These are phyloP conservation scores for Colletotrichum echinochloae DNA, from an alignment of 2,329 filamentous ascomycete species.

Conservation along the genomic window DNA sequence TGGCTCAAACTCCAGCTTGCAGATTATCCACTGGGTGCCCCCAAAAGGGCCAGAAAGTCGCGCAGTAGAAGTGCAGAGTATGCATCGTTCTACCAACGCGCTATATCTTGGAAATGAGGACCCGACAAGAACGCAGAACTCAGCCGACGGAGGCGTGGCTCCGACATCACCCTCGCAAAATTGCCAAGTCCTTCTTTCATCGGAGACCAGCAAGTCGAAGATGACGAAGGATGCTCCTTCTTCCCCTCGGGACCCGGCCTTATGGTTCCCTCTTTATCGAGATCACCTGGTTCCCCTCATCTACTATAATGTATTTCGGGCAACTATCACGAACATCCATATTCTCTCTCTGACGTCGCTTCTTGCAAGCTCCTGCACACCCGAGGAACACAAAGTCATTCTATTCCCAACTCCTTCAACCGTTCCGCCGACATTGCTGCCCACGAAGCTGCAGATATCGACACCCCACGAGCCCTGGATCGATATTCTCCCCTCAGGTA, in stretches of 20 bases:
- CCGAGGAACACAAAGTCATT: slow-evolving; percentile 38
- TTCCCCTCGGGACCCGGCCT: neutral
- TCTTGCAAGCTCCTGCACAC: slow-evolving; percentile 38
- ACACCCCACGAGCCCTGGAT: slow-evolving; percentile 47
- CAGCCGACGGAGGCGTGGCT: too few species aligned
- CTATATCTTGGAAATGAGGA: neutral
- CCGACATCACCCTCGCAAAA: neutral
- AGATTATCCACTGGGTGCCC: slow-evolving; percentile 14
- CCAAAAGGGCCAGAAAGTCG: neutral
- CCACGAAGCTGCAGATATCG: slow-evolving; percentile 43
- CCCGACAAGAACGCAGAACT: neutral
- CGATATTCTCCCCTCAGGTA: slow-evolving; percentile 48
- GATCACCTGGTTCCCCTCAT: slow-evolving; percentile 51
- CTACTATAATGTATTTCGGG: slow-evolving; percentile 54
- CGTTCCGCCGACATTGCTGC: slow-evolving; percentile 43
- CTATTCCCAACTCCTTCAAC: slow-evolving; percentile 41
- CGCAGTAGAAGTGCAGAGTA: neutral
- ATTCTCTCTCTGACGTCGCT: slow-evolving; percentile 46
- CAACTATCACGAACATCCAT: slow-evolving; percentile 48
- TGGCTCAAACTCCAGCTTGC: neutral
- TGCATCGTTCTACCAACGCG: neutral
- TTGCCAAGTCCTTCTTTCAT: neutral
- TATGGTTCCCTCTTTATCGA: slow-evolving; percentile 43
- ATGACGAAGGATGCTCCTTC: neutral
- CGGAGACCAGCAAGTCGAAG: neutral